Evolutionary conservation across 345 rosid genomes (phyloP), one percentile per base, ranked within the genome.

Genomic region (Turnera subulata): DNA sequence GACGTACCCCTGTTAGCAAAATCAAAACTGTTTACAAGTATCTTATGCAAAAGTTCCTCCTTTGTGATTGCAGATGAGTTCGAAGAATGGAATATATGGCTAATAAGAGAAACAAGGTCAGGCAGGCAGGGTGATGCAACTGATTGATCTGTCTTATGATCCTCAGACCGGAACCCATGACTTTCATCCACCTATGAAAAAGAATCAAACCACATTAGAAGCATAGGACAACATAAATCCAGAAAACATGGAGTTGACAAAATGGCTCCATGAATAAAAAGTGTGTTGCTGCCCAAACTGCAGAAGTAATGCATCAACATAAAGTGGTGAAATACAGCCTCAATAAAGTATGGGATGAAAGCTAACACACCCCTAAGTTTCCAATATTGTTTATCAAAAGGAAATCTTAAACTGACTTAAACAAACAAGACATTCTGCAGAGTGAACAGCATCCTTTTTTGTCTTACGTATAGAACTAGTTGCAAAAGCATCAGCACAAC

Each of bases 1-100:
- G 47, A 57, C 67, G 46, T 75, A 80, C 85, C 61, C 71, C 67
- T 76, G 33, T 76, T 79, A 17, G 48, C 63, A 56, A 70, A 49
- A 22, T 78, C 80, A 21, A 60, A 43, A 56, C 68, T 64, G 59
- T 73, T 76, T 47, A 76, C 62, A 18, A 76, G 69, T 57, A 82
- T 68, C 74, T 76, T 78, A 61, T 76, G 69, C 63, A 78, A 67
- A 16, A 82, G 81, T 72, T 82, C 86, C 62, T 78, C 81, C 66
- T 64, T 74, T 61, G 86, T 78, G 60, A 82, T 69, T 32, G 80
- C 45, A 55, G 72, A 61, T 59, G 48, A 56, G 64, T 67, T 70
- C 48, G 44, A 52, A 6, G 76, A 57, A 62, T 44, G 63, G 55
- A 76, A 82, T 35, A 78, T 66, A 54, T 29, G 46, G 61, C 67